Percentiles rank a stretch among this genome's conserved stretches.
phyloP scores from a whole-genome alignment of 106 monocot genomes.

The Apostasia shenzhenica region DNA sequence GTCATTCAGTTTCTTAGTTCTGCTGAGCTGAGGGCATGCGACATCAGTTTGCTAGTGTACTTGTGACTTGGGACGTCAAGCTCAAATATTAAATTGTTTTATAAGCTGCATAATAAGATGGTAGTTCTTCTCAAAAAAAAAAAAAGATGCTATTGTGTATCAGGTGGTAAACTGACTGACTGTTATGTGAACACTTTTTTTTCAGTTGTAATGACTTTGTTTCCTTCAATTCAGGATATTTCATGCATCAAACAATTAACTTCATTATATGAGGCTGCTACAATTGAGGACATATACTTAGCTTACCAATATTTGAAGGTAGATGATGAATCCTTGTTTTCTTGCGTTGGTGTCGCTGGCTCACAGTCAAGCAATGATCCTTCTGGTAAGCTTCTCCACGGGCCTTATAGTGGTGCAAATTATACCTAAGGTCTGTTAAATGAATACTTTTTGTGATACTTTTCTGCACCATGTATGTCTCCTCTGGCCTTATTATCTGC shows the following conservation, averaged over 20 bases:
- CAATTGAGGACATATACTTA: constrained; percentile 84
- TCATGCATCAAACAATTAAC: constrained; percentile 81
- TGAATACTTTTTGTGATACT: background rate
- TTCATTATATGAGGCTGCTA: constrained; percentile 74
- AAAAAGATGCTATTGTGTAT: too few relatives aligned
- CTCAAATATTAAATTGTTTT: too few relatives aligned
- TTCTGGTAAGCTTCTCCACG: constrained; percentile 32
- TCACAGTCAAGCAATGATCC: constrained; percentile 52
- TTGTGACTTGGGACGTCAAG: too few relatives aligned
- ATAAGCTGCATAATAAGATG: too few relatives aligned
- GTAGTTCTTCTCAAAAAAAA: too few relatives aligned
- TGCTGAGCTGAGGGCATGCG: too few relatives aligned
- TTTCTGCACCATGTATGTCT: background rate
- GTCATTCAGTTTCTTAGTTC: too few relatives aligned
- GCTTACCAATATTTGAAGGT: constrained; percentile 87
- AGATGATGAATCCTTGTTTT: constrained; percentile 87
- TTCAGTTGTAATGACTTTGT: background rate
- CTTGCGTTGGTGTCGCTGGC: constrained; percentile 91
- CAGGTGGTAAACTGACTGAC: too few relatives aligned
- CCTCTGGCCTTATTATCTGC: background rate
- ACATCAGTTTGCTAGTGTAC: too few relatives aligned
- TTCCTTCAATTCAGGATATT: constrained; percentile 37
- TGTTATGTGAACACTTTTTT: background rate
- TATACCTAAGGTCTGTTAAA: background rate
- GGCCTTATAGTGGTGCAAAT: background rate